Base-by-base conservation (phyloP, 164 flowering plant genomes). In the Macadamia integrifolia region DNA sequence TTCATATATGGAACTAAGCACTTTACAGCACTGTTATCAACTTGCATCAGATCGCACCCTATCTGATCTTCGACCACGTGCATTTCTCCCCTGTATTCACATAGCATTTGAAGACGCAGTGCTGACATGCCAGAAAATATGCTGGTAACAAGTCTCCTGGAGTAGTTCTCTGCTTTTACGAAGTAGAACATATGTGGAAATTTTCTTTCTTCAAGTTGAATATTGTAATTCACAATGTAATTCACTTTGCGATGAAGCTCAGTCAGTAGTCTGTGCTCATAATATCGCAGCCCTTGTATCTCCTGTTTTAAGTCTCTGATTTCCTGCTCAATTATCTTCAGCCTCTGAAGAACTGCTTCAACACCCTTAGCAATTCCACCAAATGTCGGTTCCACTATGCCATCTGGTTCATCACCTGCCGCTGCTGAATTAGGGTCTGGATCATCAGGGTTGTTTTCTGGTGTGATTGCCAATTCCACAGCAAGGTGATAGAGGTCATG, bases 161-260 rank as follows among this genome's bases (percentile, higher is more conserved):
- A 77, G 80, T 86, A 87, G 74, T 89, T 88, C 18, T 89, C 96
- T n/a, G 96, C 85, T 74, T 75, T 80, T 48, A 88, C 93, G 40
- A 94, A 86, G 61, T 89, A 92, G 76, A 94, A 90, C 96, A 94
- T 82, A 84, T 88, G 84, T 23, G 99, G 99, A 9, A 86, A 89
- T 82, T 88, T 94, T 68, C 94, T 79, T 53, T 92, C 99, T 69
- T 94, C 99, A 3, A 88, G 50, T 40, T 89, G 86, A 56, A 82
- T 76, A 62, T 73, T 94, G 78, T 77, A 92, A 75, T 84, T 90
- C 58, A 83, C 89, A 11, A 94, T 77, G 73, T 84, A 81, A 80
- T 87, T 84, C 57, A 94, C 86, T 78, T 92, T 92, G 52, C 79
- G 86, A 61, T 89, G 87, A 62, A 92, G 98, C 78, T 90, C 87